phyloP scores from a whole-genome alignment of 495 filamentous ascomycete genomes.

The Daldinia childiae region DNA sequence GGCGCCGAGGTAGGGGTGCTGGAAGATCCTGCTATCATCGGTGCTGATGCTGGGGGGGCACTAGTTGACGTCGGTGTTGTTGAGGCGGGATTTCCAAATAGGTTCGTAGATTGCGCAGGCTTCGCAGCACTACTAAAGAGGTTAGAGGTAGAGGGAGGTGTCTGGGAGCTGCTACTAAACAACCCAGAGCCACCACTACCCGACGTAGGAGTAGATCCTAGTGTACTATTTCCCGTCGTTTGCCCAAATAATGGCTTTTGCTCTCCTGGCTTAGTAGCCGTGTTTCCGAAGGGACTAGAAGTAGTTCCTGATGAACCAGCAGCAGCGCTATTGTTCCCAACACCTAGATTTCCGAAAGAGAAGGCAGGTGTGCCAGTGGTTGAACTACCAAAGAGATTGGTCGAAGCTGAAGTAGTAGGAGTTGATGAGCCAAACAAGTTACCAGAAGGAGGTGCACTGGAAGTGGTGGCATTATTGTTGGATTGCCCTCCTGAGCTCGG shows the following conservation, averaged over 20 bases:
- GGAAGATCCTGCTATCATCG: constrained; percentile 44
- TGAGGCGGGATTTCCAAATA: constrained; percentile 39
- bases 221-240: constrained; percentile 33
- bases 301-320: constrained; percentile 42
- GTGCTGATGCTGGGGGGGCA: constrained; percentile 53
- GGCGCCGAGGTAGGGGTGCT: constrained; percentile 46
- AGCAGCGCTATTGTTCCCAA: constrained; percentile 24
- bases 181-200: constrained; percentile 47
- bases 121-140: constrained; percentile 42
- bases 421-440: constrained; percentile 51
- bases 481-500: constrained; percentile 49
- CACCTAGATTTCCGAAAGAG: constrained; percentile 52
- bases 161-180: constrained; percentile 46
- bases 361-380: constrained; percentile 48
- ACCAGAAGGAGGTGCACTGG: constrained; percentile 53
- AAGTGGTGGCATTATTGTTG: constrained; percentile 50
- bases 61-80: constrained; percentile 42
- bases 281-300: constrained; percentile 61
- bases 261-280: constrained; percentile 42
- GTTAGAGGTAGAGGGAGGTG: constrained; percentile 25
- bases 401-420: constrained; percentile 21
- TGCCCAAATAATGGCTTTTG: constrained; percentile 50
- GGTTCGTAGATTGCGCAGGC: constrained; percentile 41
- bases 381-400: constrained; percentile 36
- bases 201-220: constrained; percentile 45